phyloP scores from a whole-genome alignment of 2,329 filamentous ascomycete genomes.

The Apiospora pterosperma region DNA sequence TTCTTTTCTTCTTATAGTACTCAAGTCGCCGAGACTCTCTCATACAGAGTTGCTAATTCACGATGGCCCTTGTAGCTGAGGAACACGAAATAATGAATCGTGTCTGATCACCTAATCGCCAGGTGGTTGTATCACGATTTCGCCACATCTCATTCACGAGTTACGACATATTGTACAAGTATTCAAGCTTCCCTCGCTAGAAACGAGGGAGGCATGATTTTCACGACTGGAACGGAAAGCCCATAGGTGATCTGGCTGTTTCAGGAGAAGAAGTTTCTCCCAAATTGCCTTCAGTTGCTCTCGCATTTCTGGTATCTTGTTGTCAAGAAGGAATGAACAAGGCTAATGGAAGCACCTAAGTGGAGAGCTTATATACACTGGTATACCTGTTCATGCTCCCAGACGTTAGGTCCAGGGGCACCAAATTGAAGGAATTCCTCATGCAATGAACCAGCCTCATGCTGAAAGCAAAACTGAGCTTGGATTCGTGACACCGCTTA shows the following conservation, averaged over 20 bases:
- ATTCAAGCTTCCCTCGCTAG: background rate
- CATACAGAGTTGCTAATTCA: slow-evolving; percentile 1
- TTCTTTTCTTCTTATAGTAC: background rate
- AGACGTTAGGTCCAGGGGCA: background rate
- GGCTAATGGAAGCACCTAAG: background rate
- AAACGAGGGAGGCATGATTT: background rate
- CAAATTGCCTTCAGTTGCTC: background rate
- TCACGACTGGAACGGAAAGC: background rate
- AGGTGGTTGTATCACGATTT: background rate
- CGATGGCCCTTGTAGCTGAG: slow-evolving; percentile 10
- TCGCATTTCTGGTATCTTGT: background rate
- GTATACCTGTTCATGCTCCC: background rate
- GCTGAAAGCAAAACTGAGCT: background rate
- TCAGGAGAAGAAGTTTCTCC: background rate
- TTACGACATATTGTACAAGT: background rate
- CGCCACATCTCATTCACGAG: background rate
- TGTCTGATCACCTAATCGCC: slow-evolving; percentile 9
- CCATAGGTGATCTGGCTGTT: background rate
- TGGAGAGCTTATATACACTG: background rate
- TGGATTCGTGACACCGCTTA: background rate
- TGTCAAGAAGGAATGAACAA: background rate
- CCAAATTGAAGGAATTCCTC: background rate
- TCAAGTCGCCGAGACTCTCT: background rate
- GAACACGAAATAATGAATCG: slow-evolving; percentile 22
- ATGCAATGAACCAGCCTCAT: background rate